phyloP scores from a whole-genome alignment of 176 grass and related monocot genomes.

The Lolium multiflorum region DNA sequence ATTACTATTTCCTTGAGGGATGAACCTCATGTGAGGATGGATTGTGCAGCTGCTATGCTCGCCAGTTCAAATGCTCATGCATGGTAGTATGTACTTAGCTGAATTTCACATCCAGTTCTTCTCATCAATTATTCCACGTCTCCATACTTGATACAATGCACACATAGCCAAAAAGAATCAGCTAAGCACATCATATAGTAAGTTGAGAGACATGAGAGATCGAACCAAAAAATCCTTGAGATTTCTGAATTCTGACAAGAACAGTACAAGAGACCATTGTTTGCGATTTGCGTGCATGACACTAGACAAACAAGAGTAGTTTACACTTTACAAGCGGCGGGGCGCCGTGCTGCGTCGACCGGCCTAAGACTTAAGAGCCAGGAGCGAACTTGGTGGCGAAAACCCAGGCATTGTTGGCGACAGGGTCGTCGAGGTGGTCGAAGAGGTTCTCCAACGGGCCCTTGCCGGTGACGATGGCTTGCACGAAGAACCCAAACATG shows the following conservation, averaged over 20 bases:
- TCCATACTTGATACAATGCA: not conserved
- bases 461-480: conserved; percentile 94
- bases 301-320: conserved; percentile 29
- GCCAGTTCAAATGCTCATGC: not conserved
- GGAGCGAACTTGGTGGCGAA: conserved; percentile 93
- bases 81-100: not conserved
- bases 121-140: no score
- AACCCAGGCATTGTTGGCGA: conserved; percentile 96
- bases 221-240: conserved; percentile 13
- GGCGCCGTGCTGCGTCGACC: no score
- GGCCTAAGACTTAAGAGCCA: not conserved
- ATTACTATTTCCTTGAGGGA: not conserved
- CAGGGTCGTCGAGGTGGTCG: conserved; percentile 86
- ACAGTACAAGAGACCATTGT: not conserved
- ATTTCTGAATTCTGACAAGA: conserved; percentile 30
- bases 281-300: conserved; percentile 21
- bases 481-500: conserved; percentile 94
- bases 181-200: not conserved
- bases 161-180: not conserved
- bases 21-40: not conserved
- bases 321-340: not conserved
- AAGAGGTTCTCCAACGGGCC: conserved; percentile 93
- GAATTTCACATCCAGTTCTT: not conserved
- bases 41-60: not conserved
- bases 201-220: not conserved